These are phyloP conservation scores for Monascus purpureus DNA, from an alignment of 495 filamentous ascomycete species.

Conservation along the genomic window DNA sequence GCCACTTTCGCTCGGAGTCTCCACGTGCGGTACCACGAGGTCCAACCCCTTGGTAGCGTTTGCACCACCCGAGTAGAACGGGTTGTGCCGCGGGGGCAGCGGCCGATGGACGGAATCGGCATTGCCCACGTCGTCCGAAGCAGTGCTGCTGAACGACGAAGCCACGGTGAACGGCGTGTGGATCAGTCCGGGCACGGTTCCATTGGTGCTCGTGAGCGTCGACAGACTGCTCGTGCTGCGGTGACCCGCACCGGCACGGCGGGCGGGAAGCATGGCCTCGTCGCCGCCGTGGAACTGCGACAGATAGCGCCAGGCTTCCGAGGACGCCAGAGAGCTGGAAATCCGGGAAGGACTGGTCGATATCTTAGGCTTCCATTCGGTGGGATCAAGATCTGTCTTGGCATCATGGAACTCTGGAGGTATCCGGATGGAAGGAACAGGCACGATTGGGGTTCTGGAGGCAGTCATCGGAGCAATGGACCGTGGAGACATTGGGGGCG, in stretches of 20 bases:
- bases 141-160: slow-evolving; percentile 27
- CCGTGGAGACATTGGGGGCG: slow-evolving; percentile 24
- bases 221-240: slow-evolving; percentile 23
- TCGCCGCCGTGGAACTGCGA: slow-evolving; percentile 30
- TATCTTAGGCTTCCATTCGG: slow-evolving; percentile 45
- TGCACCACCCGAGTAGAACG: slow-evolving; percentile 18
- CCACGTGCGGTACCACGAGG: slow-evolving; percentile 28
- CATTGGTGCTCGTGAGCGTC: slow-evolving; percentile 14
- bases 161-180: slow-evolving; percentile 31
- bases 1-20: slow-evolving; percentile 6
- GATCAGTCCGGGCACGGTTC: slow-evolving; percentile 19
- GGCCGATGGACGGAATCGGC: slow-evolving; percentile 22
- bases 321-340: slow-evolving; percentile 17
- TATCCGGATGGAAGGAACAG: slow-evolving; percentile 25
- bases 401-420: slow-evolving; percentile 20
- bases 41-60: slow-evolving; percentile 25
- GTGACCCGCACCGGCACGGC: slow-evolving; percentile 13
- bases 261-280: slow-evolving; percentile 10
- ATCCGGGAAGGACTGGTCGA: slow-evolving; percentile 2
- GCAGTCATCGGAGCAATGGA: slow-evolving; percentile 30
- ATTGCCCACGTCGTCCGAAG: slow-evolving; percentile 24
- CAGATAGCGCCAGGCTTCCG: slow-evolving; percentile 36
- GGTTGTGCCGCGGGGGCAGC: slow-evolving; percentile 28
- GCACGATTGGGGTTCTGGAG: slow-evolving; percentile 17
- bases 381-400: slow-evolving; percentile 41